Evolutionary conservation across 2,329 filamentous ascomycete species (phyloP).

Genomic region (Diplodia corticola): DNA sequence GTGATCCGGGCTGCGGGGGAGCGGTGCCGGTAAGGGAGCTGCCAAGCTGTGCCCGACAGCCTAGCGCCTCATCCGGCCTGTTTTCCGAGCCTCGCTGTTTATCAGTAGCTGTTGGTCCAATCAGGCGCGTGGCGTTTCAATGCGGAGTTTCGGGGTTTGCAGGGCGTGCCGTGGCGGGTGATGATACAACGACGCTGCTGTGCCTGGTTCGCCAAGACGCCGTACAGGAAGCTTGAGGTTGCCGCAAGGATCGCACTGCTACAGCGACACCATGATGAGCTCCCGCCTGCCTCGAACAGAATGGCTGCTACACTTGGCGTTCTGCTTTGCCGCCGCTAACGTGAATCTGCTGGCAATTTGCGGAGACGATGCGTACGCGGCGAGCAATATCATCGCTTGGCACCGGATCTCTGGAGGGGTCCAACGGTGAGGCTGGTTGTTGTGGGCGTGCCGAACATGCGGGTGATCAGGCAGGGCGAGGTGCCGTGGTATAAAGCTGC

Average conservation of each 20-base stretch:
- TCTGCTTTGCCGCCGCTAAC: slow-evolving; percentile 1
- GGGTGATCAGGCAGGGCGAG: too few species aligned
- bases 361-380: background rate
- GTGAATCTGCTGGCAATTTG: slow-evolving; percentile 1
- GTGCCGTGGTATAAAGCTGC: background rate
- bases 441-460: background rate
- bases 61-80: background rate
- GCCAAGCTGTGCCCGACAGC: background rate
- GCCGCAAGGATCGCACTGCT: slow-evolving; percentile 4
- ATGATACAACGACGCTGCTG: background rate
- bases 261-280: background rate
- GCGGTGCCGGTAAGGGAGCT: background rate
- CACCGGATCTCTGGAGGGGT: background rate
- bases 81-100: background rate
- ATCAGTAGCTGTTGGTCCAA: background rate
- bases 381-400: background rate
- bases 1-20: background rate
- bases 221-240: slow-evolving; percentile 11
- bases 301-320: slow-evolving; percentile 6
- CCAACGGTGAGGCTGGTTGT: background rate
- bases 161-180: background rate
- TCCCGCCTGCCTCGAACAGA: slow-evolving; percentile 14
- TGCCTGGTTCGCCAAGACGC: slow-evolving; percentile 12
- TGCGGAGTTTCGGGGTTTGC: background rate
- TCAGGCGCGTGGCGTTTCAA: background rate